These are phyloP conservation scores for Spergularia bocconei DNA, from an alignment of 148 eudicot genomes.

Conservation along the genomic window DNA sequence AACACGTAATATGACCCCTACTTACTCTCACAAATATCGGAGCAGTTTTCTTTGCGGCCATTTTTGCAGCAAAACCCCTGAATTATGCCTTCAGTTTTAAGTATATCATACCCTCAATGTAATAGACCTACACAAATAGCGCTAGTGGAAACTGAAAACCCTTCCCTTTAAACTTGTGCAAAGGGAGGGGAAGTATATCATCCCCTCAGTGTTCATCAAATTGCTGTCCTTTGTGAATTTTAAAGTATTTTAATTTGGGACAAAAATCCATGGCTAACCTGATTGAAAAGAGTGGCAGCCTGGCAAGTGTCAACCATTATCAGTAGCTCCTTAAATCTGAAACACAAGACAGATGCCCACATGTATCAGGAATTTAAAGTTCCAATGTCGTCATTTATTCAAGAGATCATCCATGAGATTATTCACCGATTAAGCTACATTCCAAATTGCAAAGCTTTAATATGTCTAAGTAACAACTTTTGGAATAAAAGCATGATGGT, in stretches of 20 bases:
- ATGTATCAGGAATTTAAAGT: conserved; percentile 2
- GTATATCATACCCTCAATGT: no score
- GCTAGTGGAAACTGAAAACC: no score
- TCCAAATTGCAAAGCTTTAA: background rate
- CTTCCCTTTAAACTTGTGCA: no score
- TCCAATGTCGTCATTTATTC: conserved; percentile 2
- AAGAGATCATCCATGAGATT: background rate
- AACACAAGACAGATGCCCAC: conserved; percentile 9
- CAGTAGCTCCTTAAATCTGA: conserved; percentile 95
- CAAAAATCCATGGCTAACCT: conserved; percentile 43
- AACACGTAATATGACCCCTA: no score
- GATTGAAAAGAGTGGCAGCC: conserved; percentile 95
- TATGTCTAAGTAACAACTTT: no score
- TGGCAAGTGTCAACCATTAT: conserved; percentile 99
- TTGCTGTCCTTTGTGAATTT: background rate
- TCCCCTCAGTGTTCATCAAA: background rate
- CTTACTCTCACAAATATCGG: no score
- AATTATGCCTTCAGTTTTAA: no score
- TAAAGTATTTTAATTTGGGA: background rate
- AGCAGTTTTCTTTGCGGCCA: no score
- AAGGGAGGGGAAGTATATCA: background rate
- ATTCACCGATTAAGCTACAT: background rate
- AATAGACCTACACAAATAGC: no score
- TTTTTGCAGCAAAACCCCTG: no score
- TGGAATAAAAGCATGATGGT: no score